Evolutionary conservation across 805 yeast species (phyloP), one percentile per base, ranked within the genome.

Genomic region (Myxozyma melibiosi): DNA sequence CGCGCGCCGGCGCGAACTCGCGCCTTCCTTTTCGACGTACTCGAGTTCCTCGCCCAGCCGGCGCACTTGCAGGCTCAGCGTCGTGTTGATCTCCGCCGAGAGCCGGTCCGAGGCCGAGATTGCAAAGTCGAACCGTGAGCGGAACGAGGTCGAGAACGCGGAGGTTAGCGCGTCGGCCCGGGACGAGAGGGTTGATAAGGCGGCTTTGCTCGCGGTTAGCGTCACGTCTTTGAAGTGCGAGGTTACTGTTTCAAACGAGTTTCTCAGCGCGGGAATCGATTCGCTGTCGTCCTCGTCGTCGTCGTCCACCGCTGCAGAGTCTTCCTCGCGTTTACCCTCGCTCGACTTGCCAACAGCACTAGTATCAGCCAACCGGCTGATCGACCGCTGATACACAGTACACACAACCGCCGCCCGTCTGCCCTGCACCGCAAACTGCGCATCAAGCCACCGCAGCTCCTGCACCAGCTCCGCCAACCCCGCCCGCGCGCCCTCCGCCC

Each of bases 101-200:
- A 60, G 35, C 7, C 48, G 55, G 16, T 58, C 64, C 13, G 56
- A 56, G 6, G 63, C 40, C 30, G 62, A 51, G 14, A 60, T 60
- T 2, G 64, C 57, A 20, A 46, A 35, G 35, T 60, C 64, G 27
- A 60, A 58, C 2, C 64, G 55, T 18, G 51, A 13, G 22, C 58
- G 46, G 27, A 51, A 37, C 4, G 46, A n/a, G n/a, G 39, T 30
- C n/a, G 60, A 35, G 8, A 58, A 37, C 33, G 53, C 20, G 4
- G 53, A 20, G 13, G 57, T 42, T 13, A 59, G 39, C 9, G 31
- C 25, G 20, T 57, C 63, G 11, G 63, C 16, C 24, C 5, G 41
- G 11, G 27, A 11, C n/a, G 43, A 35, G 24, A n/a, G 51, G 3
- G 34, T 16, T 37, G 47, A 16, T 5, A 40, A 30, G 3, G 31